Evolutionary conservation across 805 yeast genomes (phyloP).

Genomic region (Torulaspora microellipsoides): DNA sequence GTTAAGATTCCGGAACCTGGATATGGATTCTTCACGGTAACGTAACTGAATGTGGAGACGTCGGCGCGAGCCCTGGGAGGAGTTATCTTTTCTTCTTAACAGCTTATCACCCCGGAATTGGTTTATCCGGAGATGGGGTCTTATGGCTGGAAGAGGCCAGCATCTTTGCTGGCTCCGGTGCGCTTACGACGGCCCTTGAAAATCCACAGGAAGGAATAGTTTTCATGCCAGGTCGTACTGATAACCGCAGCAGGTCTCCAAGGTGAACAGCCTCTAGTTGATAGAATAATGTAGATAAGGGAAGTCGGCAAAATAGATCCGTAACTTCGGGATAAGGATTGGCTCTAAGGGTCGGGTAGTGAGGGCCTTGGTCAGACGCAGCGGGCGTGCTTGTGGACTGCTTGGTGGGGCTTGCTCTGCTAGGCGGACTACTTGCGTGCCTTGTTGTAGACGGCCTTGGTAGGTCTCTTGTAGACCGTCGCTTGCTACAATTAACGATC

Average conservation of each 20-base stretch:
- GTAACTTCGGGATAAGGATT: conserved; percentile 43
- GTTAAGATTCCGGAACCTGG: conserved; percentile 43
- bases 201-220: conserved; percentile 40
- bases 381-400: conserved; percentile 31
- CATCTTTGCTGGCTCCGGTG: conserved; percentile 39
- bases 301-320: conserved; percentile 43
- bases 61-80: conserved; percentile 43
- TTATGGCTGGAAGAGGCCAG: conserved; percentile 40
- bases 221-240: conserved; percentile 42
- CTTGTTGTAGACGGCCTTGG: conserved; percentile 29
- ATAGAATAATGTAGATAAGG: conserved; percentile 42
- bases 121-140: conserved; percentile 41
- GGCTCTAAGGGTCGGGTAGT: conserved; percentile 42
- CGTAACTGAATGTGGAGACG: conserved; percentile 42
- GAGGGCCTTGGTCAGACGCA: conserved; percentile 37
- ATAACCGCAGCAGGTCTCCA: conserved; percentile 45
- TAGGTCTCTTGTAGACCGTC: conserved; percentile 30
- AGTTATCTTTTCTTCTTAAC: conserved; percentile 42
- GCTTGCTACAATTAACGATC: conserved; percentile 30
- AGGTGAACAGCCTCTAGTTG: conserved; percentile 45
- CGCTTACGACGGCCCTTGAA: conserved; percentile 41
- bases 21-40: conserved; percentile 41
- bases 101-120: conserved; percentile 41
- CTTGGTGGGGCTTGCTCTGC: conserved; percentile 26
- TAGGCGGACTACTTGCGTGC: conserved; percentile 27